Evolutionary conservation across 2,329 filamentous ascomycete genomes (phyloP), one percentile per base, ranked within the genome.

Genomic region (Xylaria sp.): DNA sequence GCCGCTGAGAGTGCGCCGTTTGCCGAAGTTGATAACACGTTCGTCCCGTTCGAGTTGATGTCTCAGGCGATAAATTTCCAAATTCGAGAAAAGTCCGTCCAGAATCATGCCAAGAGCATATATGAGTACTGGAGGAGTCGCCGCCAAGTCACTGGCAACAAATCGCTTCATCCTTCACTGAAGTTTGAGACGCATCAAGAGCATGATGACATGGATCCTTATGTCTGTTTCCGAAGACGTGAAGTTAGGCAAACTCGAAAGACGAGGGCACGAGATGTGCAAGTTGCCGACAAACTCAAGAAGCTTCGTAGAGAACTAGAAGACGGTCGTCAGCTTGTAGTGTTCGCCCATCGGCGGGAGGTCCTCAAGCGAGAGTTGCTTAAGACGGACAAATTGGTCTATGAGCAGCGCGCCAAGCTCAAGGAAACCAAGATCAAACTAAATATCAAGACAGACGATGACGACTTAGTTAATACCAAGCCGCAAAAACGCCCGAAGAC

Each of bases 151-250:
- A 86, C 86, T 67, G 89, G 88, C 73, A 96, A 95, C 79, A 90
- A 87, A 75, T 83, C 91, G 6, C 83, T 98, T 70, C 91, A 94
- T 77, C 89, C 94, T 8, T 86, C 85, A 25, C 89, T 98, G 79
- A 98, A 98, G 83, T 96, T 97, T 73, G 96, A 99, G 83, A 97
- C 91, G 56, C 94, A 96, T 72, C 92, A 94, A 78, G 95, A 98
- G 73, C 97, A 91, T 70, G 96, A 99, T 80, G 96, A 99, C 79
- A 90, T 93, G 76, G 96, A 99, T 82, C 96, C 96, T 58, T 99
- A 97, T 82, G 94, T 99, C 77, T 99, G 96, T 82, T 99, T 99
- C 88, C 90, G 96, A 79, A 90, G 96, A 75, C 92, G 96, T 72
- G 96, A 99, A 82, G 93, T 97, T 56, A 91, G 96, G 67, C 94